Conservation (phyloP, 2,329 filamentous ascomycete genomes). For the Plectosphaerella plurivora region DNA sequence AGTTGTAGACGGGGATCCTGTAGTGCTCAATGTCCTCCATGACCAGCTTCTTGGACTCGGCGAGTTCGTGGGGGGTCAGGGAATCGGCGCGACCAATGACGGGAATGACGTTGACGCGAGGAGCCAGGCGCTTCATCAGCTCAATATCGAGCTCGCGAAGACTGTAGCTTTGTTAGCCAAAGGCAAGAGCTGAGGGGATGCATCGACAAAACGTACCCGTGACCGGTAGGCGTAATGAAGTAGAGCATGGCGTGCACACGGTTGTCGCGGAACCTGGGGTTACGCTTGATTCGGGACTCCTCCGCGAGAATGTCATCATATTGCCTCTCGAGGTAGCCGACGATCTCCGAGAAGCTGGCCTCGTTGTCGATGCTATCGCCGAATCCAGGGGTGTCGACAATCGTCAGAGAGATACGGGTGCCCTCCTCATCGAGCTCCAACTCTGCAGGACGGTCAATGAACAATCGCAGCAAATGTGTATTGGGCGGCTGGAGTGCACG, state of each 20-base stretch:
- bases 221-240: slow-evolving; percentile 97
- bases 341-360: slow-evolving; percentile 96
- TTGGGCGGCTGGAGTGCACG: slow-evolving; percentile 9
- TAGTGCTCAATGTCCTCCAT: slow-evolving; percentile 99
- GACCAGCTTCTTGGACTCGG: slow-evolving; percentile 98
- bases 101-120: slow-evolving; percentile 97
- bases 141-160: slow-evolving; percentile 99
- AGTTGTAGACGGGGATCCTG: slow-evolving; percentile 99
- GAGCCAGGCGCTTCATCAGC: slow-evolving; percentile 98
- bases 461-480: neutral
- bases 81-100: slow-evolving; percentile 99
- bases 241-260: slow-evolving; percentile 97
- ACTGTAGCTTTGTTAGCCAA: slow-evolving; percentile 38
- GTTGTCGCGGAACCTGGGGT: slow-evolving; percentile 98
- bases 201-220: slow-evolving; percentile 58
- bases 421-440: slow-evolving; percentile 97
- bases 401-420: slow-evolving; percentile 94
- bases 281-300: slow-evolving; percentile 99
- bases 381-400: slow-evolving; percentile 97
- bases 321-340: slow-evolving; percentile 97
- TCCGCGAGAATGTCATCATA: slow-evolving; percentile 99
- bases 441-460: slow-evolving; percentile 48
- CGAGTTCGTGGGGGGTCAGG: slow-evolving; percentile 90
- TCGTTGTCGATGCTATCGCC: slow-evolving; percentile 99
- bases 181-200: neutral